Percentiles rank a stretch among this genome's conserved stretches.
phyloP scores from a whole-genome alignment of 2,329 filamentous ascomycete species.

The Annulohypoxylon truncatum region DNA sequence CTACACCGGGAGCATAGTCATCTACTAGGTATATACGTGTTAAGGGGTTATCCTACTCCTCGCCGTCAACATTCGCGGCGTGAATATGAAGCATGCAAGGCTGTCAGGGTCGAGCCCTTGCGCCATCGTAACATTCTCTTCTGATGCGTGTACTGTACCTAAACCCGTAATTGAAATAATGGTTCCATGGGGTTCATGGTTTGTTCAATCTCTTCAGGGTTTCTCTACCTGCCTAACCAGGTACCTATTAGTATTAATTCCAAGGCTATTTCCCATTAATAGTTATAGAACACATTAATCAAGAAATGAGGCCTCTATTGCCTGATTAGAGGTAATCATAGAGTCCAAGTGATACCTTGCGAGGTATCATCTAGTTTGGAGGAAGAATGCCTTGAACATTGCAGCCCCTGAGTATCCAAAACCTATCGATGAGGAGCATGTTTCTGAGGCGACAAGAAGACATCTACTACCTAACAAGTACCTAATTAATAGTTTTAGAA shows the following conservation, averaged over 20 bases:
- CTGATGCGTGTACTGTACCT: background rate
- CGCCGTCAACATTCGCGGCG: constrained; percentile 11
- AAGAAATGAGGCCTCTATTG: no score
- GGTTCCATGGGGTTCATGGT: background rate
- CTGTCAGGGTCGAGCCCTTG: constrained; percentile 2
- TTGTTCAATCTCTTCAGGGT: background rate
- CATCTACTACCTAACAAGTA: no score
- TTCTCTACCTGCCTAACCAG: no score
- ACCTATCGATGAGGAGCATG: no score
- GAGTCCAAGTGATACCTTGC: no score
- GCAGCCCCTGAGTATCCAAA: no score
- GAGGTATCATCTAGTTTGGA: background rate
- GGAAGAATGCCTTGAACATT: background rate
- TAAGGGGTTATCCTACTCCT: constrained; percentile 13
- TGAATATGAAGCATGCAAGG: constrained; percentile 28
- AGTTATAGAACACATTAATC: no score
- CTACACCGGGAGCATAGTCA: constrained; percentile 27
- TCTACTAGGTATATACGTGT: constrained; percentile 28
- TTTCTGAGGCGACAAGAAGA: background rate
- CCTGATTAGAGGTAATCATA: no score
- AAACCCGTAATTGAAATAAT: background rate
- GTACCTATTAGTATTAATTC: no score
- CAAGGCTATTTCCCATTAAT: no score
- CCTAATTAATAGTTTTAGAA: no score
- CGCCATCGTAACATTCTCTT: background rate